Evolutionary conservation across 352 stramenopile species (phyloP), one percentile per base, ranked within the genome.

Genomic region (Phytophthora idaei): DNA sequence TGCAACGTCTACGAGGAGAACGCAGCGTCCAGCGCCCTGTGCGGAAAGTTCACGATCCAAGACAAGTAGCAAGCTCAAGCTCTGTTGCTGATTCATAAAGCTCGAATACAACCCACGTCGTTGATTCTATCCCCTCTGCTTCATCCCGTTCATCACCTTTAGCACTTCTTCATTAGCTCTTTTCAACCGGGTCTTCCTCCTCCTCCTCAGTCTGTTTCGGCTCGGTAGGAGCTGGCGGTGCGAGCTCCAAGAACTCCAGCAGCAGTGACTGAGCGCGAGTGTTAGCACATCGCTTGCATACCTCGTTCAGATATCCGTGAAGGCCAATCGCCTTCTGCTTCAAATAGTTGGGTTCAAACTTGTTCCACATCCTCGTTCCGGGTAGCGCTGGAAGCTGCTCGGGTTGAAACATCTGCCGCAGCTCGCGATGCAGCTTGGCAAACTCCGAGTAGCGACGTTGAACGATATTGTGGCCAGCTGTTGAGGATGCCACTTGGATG

Each of bases 371-470:
- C 37, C 88, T 77, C 14, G 88, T 94, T 2, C 77, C 64, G 0
- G 88, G 88, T 34, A 95, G 69, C 3, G 67, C 58, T 21, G 87
- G 87, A 29, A 95, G 71, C 48, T 95, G 85, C 48, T 94, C 87
- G 54, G 91, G 81, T 29, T 80, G 84, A 34, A 93, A 90, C 57
- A 91, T 83, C 57, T 92, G 87, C 17, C 86, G 81, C 4, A 95
- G 56, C 50, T 92, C 74, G 41, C 74, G 85, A 69, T 95, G 86
- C 27, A 95, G 73, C 46, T 80, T 83, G 31, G 77, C 75, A 57
- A 95, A 95, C 54, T 92, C 79, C 17, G 83, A 94, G 73, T 92
- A 93, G 6, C 87, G 84, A 2, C 85, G 80, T 46, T 93, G 84
- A n/a, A 94, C 86, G 10, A 93, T 77, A 10, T 65, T 87, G 21